Conservation (phyloP, 805 yeast genomes). For the Saccharomycopsis malanga region DNA sequence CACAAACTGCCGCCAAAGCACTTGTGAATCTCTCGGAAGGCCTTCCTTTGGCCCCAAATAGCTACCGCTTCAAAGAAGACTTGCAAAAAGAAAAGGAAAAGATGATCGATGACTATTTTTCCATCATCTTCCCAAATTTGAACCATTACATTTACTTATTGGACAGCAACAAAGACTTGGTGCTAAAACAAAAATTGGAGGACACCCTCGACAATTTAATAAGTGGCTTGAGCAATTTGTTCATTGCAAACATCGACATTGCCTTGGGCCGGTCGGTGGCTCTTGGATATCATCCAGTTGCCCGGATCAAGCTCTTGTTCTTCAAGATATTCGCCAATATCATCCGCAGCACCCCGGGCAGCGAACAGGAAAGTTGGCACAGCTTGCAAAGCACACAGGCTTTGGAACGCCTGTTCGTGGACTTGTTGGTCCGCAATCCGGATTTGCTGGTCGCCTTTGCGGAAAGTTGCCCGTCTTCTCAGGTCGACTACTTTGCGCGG, state of each 20-base stretch:
- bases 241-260: slow-evolving; percentile 66
- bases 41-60: slow-evolving; percentile 3
- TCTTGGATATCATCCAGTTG: slow-evolving; percentile 66
- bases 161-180: slow-evolving; percentile 33
- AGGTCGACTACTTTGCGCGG: slow-evolving; percentile 14
- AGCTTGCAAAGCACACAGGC: not conserved
- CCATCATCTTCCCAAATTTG: not conserved
- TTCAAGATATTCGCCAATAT: slow-evolving; percentile 72
- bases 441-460: slow-evolving; percentile 38
- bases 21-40: not conserved
- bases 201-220: slow-evolving; percentile 57
- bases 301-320: slow-evolving; percentile 62
- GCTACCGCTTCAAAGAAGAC: not conserved
- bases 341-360: slow-evolving; percentile 30
- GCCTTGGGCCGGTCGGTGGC: slow-evolving; percentile 73
- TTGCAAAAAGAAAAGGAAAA: slow-evolving; percentile 5
- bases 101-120: slow-evolving; percentile 9
- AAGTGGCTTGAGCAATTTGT: slow-evolving; percentile 56
- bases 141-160: slow-evolving; percentile 33
- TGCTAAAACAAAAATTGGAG: slow-evolving; percentile 44
- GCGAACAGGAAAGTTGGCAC: not conserved
- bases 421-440: slow-evolving; percentile 28
- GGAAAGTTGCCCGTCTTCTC: slow-evolving; percentile 5
- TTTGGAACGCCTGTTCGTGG: slow-evolving; percentile 22
- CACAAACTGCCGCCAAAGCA: slow-evolving; percentile 4